Percentiles rank a stretch among this genome's conserved stretches.
Evolutionary conservation across 2,329 filamentous ascomycete genomes (phyloP).

Genomic region (Trichothecium roseum): DNA sequence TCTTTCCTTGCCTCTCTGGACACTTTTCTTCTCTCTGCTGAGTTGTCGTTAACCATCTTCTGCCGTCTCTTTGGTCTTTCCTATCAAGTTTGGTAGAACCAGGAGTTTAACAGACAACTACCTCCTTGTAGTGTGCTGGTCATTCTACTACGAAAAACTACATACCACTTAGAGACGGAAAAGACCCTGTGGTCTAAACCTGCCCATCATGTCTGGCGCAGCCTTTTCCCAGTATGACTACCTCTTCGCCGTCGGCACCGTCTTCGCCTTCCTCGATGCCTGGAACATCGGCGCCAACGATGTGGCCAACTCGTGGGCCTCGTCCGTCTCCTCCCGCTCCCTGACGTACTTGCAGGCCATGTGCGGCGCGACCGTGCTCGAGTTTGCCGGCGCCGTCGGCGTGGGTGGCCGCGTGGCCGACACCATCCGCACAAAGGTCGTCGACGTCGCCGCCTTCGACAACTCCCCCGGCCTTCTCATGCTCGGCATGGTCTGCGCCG

Average conservation of each 20-base stretch:
- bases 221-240: conserved; percentile 43
- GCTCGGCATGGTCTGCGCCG: conserved; percentile 47
- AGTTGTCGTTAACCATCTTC: no score
- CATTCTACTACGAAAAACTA: no score
- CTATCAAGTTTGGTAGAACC: no score
- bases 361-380: conserved; percentile 46
- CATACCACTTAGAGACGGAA: no score
- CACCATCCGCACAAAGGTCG: conserved; percentile 51
- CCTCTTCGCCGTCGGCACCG: conserved; percentile 51
- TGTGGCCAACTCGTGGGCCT: conserved; percentile 71
- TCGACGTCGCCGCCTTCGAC: conserved; percentile 35
- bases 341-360: conserved; percentile 51
- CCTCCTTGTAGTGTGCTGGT: no score
- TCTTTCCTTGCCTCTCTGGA: no score
- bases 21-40: no score
- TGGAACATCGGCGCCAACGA: conserved; percentile 54
- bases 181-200: no score
- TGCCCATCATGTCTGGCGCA: no score
- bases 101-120: no score
- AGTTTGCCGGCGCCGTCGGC: conserved; percentile 50
- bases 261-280: conserved; percentile 56
- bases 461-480: conserved; percentile 41
- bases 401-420: conserved; percentile 51
- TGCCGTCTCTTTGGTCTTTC: no score
- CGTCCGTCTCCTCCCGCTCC: conserved; percentile 60